Conservation (phyloP, 2,329 filamentous ascomycete genomes). For the Ophiostoma tasmaniense region DNA sequence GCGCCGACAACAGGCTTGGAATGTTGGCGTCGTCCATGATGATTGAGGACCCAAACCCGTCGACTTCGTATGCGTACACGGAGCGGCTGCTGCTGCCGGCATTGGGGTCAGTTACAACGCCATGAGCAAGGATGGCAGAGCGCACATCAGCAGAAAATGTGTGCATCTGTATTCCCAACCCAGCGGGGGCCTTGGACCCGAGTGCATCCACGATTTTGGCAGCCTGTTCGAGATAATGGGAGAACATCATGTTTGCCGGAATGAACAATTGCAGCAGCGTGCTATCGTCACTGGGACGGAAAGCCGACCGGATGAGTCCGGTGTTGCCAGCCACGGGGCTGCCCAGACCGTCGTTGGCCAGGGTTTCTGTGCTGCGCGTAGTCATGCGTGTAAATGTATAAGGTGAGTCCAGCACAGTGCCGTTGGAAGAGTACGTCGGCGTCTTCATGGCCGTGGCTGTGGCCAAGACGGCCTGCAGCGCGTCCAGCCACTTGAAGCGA, state of each 20-base stretch:
- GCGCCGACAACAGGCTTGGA: conserved; percentile 51
- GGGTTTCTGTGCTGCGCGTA: conserved; percentile 68
- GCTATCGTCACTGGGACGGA: conserved; percentile 83
- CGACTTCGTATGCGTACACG: conserved; percentile 63
- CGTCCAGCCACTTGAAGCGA: conserved; percentile 61
- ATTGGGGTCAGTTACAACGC: conserved; percentile 41
- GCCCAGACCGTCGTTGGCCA: conserved; percentile 66
- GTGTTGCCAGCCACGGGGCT: conserved; percentile 73
- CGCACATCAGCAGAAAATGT: conserved; percentile 44
- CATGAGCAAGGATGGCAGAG: conserved; percentile 22
- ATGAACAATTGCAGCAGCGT: conserved; percentile 81
- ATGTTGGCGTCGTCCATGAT: conserved; percentile 64
- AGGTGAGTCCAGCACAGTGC: conserved; percentile 46
- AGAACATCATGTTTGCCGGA: conserved; percentile 81
- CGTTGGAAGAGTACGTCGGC: conserved; percentile 60
- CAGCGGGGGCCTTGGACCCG: conserved; percentile 29
- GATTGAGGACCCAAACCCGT: conserved; percentile 54
- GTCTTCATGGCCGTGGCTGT: conserved; percentile 62
- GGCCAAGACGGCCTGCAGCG: conserved; percentile 60
- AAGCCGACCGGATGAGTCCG: conserved; percentile 76
- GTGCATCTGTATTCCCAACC: conserved; percentile 47
- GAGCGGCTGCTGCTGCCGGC: conserved; percentile 35
- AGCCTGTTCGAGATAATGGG: conserved; percentile 48
- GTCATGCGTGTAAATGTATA: conserved; percentile 75
- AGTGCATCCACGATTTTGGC: conserved; percentile 38